Evolutionary conservation across 2,329 filamentous ascomycete genomes (phyloP), one percentile per base, ranked within the genome.

Genomic region (Fusarium sp.): DNA sequence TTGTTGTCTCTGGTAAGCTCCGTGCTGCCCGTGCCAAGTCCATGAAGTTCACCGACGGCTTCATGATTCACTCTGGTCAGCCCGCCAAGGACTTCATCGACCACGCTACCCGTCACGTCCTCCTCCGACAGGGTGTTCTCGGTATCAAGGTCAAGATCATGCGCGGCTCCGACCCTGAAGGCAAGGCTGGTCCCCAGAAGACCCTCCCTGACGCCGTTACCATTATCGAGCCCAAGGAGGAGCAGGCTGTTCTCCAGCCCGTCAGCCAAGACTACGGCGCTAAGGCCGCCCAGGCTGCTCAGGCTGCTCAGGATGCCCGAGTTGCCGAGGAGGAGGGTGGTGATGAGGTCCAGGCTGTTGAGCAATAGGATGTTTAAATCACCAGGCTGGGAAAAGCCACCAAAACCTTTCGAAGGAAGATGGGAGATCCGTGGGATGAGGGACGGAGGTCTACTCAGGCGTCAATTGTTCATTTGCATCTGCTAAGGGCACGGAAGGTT

Each of bases 141-240:
- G 96, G 96, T 88, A 99, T 99, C 89, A 99, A 99, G 91, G 96
- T 99, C 86, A 99, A 99, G 95, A 99, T 99, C 88, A 99, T 99
- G 96, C 95, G 97, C 84, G 96, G 96, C 83, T 96, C 94, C 79
- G 96, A 99, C 89, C 96, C 96, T 84, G 94, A 98, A 87, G 96
- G 96, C 91, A 99, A 99, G 92, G 91, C 94, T 80, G 94, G 96
- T 78, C 95, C 95, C 79, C 93, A 95, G 87, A 98, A 98, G 91
- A 91, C 94, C 77, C 93, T 99, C 75, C 96, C 96, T 78, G 96
- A 99, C 85, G 94, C 94, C 83, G 96, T 99, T 85, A 98, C 95
- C 84, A 96, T 99, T 87, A 97, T 98, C 86, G 96, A 99, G 89
- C 97, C 96, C 86, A 99, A 99, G 93, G 96, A 99, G 88, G 96